Conservation (phyloP, 768 basidiomycete genomes). For the Phylloporus arenicola region DNA sequence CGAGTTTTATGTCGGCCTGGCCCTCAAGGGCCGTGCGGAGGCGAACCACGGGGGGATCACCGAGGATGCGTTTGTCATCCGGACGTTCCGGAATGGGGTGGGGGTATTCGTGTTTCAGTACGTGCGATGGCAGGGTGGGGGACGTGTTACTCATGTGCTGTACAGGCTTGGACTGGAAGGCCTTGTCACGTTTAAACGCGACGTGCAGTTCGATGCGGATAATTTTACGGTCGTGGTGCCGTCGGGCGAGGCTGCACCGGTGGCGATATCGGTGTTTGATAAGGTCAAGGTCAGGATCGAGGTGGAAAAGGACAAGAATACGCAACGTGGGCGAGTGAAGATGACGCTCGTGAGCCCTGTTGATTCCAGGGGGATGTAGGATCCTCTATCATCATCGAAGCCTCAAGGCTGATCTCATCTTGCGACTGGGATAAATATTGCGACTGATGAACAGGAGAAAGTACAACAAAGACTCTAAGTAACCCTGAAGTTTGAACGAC, state of each 20-base stretch:
- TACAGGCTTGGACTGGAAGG: slow-evolving; percentile 89
- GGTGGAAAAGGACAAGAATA: slow-evolving; percentile 93
- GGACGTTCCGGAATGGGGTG: slow-evolving; percentile 90
- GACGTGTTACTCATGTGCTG: background rate
- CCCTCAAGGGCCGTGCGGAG: slow-evolving; percentile 64
- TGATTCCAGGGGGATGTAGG: slow-evolving; percentile 44
- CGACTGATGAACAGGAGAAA: slow-evolving; percentile 1
- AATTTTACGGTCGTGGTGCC: slow-evolving; percentile 80
- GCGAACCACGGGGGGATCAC: slow-evolving; percentile 35
- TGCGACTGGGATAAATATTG: too few relatives aligned
- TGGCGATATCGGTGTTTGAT: slow-evolving; percentile 1
- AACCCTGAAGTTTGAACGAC: background rate
- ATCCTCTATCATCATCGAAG: too few relatives aligned
- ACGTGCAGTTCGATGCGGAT: slow-evolving; percentile 86
- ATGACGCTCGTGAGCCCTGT: slow-evolving; percentile 71
- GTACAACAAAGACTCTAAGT: background rate
- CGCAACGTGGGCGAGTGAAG: slow-evolving; percentile 84
- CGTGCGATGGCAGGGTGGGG: slow-evolving; percentile 25
- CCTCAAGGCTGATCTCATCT: too few relatives aligned
- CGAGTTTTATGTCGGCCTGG: slow-evolving; percentile 95
- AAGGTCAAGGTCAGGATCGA: slow-evolving; percentile 86
- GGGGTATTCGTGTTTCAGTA: slow-evolving; percentile 96
- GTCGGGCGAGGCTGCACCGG: background rate
- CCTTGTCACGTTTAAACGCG: slow-evolving; percentile 87
- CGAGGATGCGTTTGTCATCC: slow-evolving; percentile 90